Conservation (phyloP, 2,329 filamentous ascomycete species). For the Aureobasidium sp. region DNA sequence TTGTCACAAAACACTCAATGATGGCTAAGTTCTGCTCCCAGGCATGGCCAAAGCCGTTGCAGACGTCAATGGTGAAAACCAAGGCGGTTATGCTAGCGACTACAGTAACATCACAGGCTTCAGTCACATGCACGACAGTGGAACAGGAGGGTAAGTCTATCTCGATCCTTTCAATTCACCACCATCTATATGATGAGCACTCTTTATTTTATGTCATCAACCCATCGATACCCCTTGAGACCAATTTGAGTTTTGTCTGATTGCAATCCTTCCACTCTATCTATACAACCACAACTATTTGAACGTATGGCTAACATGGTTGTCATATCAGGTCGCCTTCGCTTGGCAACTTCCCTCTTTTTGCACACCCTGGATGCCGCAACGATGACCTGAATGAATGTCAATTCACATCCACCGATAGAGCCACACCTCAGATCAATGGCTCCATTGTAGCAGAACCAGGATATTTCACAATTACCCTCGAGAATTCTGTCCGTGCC, state of each 20-base stretch:
- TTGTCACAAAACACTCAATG: neutral
- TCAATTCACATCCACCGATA: slow-evolving; percentile 41
- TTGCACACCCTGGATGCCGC: slow-evolving; percentile 55
- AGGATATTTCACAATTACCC: slow-evolving; percentile 51
- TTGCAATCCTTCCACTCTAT: neutral
- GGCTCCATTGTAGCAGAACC: slow-evolving; percentile 45
- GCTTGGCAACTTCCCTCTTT: slow-evolving; percentile 65
- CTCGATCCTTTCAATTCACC: neutral
- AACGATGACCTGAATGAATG: slow-evolving; percentile 53
- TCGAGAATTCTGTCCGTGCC: slow-evolving; percentile 48
- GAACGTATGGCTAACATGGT: neutral
- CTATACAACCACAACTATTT: neutral
- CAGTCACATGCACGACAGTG: slow-evolving; percentile 42
- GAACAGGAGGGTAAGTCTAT: slow-evolving; percentile 32
- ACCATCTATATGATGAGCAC: slow-evolving; percentile 1
- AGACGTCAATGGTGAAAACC: slow-evolving; percentile 42
- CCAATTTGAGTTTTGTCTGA: slow-evolving; percentile 6
- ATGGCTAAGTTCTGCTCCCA: neutral
- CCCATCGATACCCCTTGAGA: slow-evolving; percentile 10
- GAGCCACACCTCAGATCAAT: slow-evolving; percentile 42
- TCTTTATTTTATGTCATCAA: slow-evolving; percentile 9
- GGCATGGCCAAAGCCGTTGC: slow-evolving; percentile 40
- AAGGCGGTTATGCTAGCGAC: slow-evolving; percentile 47
- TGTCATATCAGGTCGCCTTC: slow-evolving; percentile 39
- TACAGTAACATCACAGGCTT: slow-evolving; percentile 35